Conservation (phyloP, 2,329 filamentous ascomycete genomes). For the Escovopsis sp. region DNA sequence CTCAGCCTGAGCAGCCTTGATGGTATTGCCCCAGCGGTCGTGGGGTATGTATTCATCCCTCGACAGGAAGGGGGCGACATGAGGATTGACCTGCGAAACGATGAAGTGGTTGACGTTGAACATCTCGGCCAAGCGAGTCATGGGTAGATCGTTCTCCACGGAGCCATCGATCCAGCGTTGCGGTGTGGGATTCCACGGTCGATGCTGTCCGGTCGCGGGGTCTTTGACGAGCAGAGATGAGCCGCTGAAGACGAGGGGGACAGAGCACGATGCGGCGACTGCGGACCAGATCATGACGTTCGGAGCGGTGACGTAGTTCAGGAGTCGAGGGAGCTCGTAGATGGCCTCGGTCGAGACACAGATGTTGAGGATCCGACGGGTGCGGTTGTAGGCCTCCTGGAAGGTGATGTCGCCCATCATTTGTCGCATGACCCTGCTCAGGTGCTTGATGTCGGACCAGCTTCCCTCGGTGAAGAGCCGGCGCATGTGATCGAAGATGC, state of each 20-base stretch:
- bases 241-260: conserved; percentile 72
- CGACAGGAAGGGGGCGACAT: conserved; percentile 73
- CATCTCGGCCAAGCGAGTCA: conserved; percentile 81
- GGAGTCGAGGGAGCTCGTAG: conserved; percentile 70
- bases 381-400: conserved; percentile 91
- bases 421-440: conserved; percentile 66
- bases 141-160: conserved; percentile 85
- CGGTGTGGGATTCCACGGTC: conserved; percentile 73
- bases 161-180: conserved; percentile 89
- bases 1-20: conserved; percentile 10
- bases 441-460: conserved; percentile 71
- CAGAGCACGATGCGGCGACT: conserved; percentile 88
- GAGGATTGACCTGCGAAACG: conserved; percentile 91
- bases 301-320: conserved; percentile 88
- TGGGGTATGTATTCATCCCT: conserved; percentile 51
- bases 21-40: conserved; percentile 13
- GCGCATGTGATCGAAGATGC: conserved; percentile 52
- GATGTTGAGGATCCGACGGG: conserved; percentile 81
- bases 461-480: conserved; percentile 68
- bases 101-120: conserved; percentile 99
- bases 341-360: conserved; percentile 79
- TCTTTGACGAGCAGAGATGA: conserved; percentile 74
- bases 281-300: conserved; percentile 96
- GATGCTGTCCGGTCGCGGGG: conserved; percentile 59
- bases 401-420: conserved; percentile 85